Evolutionary conservation across 2,329 filamentous ascomycete species (phyloP).

Genomic region (Aureobasidium melanogenum): DNA sequence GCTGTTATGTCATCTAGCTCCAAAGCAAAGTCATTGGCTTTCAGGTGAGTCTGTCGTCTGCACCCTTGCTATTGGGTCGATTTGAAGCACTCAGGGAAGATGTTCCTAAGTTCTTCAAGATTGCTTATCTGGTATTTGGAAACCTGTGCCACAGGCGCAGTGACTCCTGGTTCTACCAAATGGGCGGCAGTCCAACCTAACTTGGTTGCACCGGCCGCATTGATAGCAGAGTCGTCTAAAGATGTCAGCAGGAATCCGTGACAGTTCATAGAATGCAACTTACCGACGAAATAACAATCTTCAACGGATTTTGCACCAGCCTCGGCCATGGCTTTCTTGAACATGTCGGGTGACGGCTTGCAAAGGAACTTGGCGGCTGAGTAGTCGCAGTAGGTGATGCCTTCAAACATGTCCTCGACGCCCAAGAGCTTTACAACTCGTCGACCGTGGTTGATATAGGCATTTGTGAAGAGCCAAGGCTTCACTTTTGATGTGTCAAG

Average conservation of each 20-base stretch:
- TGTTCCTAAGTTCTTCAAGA: conserved; percentile 62
- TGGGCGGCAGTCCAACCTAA: conserved; percentile 84
- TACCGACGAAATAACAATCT: conserved; percentile 89
- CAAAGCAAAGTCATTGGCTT: background rate
- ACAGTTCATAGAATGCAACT: conserved; percentile 26
- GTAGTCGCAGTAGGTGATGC: conserved; percentile 93
- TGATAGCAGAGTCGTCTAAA: conserved; percentile 75
- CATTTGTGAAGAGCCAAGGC: conserved; percentile 93
- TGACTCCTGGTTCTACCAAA: conserved; percentile 67
- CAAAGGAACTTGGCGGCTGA: conserved; percentile 63
- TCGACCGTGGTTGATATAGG: conserved; percentile 80
- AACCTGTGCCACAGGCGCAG: conserved; percentile 53
- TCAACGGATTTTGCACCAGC: conserved; percentile 59
- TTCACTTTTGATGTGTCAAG: conserved; percentile 78
- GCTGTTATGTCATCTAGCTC: background rate
- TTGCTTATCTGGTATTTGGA: conserved; percentile 63
- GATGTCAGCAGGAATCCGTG: background rate
- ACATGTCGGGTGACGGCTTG: conserved; percentile 81
- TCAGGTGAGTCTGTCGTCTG: background rate
- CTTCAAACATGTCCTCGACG: conserved; percentile 85
- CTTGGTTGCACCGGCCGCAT: conserved; percentile 66
- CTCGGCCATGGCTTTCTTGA: conserved; percentile 77
- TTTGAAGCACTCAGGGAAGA: conserved; percentile 85
- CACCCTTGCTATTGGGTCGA: background rate
- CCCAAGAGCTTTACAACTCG: conserved; percentile 72